Percentiles rank a stretch among this genome's conserved stretches.
These are phyloP conservation scores for Heritiera littoralis DNA, from an alignment of 345 rosid species.

Conservation along the genomic window DNA sequence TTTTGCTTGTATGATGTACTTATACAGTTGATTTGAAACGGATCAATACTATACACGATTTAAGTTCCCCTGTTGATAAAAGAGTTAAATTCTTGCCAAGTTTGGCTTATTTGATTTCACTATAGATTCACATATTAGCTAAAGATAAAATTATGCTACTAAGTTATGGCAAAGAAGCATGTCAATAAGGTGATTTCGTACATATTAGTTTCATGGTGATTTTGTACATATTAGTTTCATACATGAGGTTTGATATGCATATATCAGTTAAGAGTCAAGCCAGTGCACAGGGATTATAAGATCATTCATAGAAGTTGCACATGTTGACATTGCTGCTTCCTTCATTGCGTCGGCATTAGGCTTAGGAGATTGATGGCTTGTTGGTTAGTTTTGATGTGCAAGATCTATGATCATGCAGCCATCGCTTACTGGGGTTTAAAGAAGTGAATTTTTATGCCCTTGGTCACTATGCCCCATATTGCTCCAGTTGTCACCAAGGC, in stretches of 20 bases:
- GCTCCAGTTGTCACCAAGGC: constrained; percentile 40
- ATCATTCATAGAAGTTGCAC: background rate
- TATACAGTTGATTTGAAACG: background rate
- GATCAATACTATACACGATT: background rate
- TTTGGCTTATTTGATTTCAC: background rate
- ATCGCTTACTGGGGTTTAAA: constrained; percentile 42
- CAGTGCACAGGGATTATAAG: background rate
- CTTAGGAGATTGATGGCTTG: background rate
- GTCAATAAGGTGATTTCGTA: background rate
- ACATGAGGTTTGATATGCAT: background rate
- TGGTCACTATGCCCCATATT: constrained; percentile 48
- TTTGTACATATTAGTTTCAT: background rate
- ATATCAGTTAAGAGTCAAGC: background rate
- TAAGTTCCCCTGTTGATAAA: background rate
- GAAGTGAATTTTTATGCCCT: constrained; percentile 50
- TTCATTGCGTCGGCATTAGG: background rate
- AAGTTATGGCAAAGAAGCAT: background rate
- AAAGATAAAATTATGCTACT: background rate
- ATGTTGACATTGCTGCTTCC: background rate
- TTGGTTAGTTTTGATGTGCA: background rate
- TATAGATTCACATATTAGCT: background rate
- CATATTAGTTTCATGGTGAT: background rate
- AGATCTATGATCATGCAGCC: background rate
- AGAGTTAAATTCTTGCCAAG: background rate
- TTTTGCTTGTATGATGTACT: constrained; percentile 10